Conservation (phyloP, 2,329 filamentous ascomycete genomes). For the Paraphoma chrysanthemicola region DNA sequence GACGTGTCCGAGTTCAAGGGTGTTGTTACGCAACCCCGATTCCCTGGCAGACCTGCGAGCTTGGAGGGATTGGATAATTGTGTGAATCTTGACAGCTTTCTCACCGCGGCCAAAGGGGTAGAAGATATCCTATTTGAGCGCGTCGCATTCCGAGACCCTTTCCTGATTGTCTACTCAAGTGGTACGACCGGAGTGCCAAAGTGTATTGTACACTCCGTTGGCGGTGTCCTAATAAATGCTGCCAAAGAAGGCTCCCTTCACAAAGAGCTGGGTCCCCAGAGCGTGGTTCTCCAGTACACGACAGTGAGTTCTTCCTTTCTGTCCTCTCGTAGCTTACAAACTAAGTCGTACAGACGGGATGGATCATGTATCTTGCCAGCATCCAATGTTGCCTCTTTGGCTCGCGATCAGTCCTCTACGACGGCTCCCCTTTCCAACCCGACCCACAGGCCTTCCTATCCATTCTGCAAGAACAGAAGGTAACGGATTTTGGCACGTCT, state of each 20-base stretch:
- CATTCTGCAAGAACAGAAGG: slow-evolving; percentile 67
- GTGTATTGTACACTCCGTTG: slow-evolving; percentile 81
- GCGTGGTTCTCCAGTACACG: slow-evolving; percentile 64
- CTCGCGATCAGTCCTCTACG: slow-evolving; percentile 73
- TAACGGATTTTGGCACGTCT: slow-evolving; percentile 77
- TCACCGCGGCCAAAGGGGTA: slow-evolving; percentile 47
- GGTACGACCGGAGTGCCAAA: slow-evolving; percentile 86
- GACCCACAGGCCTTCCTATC: slow-evolving; percentile 69
- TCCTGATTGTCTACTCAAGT: slow-evolving; percentile 78
- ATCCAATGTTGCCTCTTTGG: slow-evolving; percentile 67
- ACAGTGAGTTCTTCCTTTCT: slow-evolving; percentile 45
- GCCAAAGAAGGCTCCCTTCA: slow-evolving; percentile 68
- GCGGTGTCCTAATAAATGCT: slow-evolving; percentile 66
- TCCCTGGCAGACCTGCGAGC: slow-evolving; percentile 63
- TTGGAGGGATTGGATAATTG: slow-evolving; percentile 61
- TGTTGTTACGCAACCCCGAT: slow-evolving; percentile 71
- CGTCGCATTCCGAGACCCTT: slow-evolving; percentile 75
- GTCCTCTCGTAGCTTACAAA: background rate
- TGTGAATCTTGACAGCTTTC: slow-evolving; percentile 52
- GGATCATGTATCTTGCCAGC: slow-evolving; percentile 84
- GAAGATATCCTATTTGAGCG: slow-evolving; percentile 62
- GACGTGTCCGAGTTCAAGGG: slow-evolving; percentile 67
- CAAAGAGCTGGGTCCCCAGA: slow-evolving; percentile 52
- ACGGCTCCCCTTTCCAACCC: slow-evolving; percentile 81
- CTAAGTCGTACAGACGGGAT: slow-evolving; percentile 49